phyloP scores from a whole-genome alignment of 2,329 filamentous ascomycete genomes.

The Diplodia intermedia region DNA sequence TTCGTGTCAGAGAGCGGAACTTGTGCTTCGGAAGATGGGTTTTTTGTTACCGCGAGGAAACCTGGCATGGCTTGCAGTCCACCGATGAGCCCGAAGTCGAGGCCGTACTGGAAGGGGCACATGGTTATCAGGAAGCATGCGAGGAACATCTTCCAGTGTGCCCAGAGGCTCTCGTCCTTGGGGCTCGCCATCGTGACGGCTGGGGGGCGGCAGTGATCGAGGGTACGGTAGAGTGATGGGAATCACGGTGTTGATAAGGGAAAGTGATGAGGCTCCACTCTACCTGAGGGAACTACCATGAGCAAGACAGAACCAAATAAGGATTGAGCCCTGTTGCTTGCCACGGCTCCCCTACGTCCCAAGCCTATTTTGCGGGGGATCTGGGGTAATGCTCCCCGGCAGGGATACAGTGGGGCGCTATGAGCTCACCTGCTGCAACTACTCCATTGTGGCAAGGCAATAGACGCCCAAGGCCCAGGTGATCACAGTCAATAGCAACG shows the following conservation, averaged over 20 bases:
- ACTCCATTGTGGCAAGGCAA: not conserved
- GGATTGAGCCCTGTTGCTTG: not conserved
- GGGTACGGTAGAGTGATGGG: not conserved
- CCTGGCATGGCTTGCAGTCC: slow-evolving; percentile 60
- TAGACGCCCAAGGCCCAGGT: not conserved
- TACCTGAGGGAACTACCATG: not conserved
- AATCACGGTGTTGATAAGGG: not conserved
- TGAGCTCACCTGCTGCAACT: not conserved
- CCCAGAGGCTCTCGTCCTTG: slow-evolving; percentile 42
- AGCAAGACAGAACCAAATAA: slow-evolving; percentile 16
- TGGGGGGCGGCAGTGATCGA: not conserved
- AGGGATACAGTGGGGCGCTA: slow-evolving; percentile 15
- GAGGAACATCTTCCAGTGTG: slow-evolving; percentile 57
- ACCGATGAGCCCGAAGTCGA: slow-evolving; percentile 60
- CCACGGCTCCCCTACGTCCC: not conserved
- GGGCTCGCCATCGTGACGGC: slow-evolving; percentile 37
- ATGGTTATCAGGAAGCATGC: slow-evolving; percentile 59
- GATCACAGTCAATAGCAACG: slow-evolving; percentile 1
- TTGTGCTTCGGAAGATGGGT: too few relatives aligned
- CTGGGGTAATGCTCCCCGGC: slow-evolving; percentile 16
- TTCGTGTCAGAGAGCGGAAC: slow-evolving; percentile 1
- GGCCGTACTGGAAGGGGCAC: slow-evolving; percentile 61
- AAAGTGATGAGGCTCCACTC: not conserved
- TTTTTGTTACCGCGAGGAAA: slow-evolving; percentile 51
- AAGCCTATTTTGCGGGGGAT: slow-evolving; percentile 22